Percentiles rank a stretch among this genome's conserved stretches.
phyloP scores from a whole-genome alignment of 805 yeast species.

The Yarrowia bubula region DNA sequence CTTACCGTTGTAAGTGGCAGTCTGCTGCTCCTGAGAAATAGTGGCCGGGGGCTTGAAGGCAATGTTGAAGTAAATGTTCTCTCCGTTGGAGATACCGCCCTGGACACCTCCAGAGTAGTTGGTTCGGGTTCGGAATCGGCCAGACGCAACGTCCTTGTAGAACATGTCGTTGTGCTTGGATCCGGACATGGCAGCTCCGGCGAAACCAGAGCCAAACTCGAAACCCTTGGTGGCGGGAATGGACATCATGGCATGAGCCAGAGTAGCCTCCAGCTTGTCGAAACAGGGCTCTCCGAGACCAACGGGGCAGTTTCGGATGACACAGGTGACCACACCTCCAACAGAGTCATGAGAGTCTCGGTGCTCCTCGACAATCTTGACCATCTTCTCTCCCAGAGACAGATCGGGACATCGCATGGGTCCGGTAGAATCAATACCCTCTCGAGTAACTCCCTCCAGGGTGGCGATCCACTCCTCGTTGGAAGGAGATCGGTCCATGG shows the following conservation, averaged over 20 bases:
- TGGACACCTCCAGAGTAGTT: slow-evolving; percentile 96
- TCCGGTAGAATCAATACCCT: slow-evolving; percentile 79
- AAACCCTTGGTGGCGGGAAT: slow-evolving; percentile 98
- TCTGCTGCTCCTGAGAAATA: slow-evolving; percentile 86
- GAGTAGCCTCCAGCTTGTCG: slow-evolving; percentile 90
- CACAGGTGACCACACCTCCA: slow-evolving; percentile 98
- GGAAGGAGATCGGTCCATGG: slow-evolving; percentile 71
- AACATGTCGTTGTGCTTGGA: slow-evolving; percentile 93
- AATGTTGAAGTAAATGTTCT: slow-evolving; percentile 86
- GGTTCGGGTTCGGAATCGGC: slow-evolving; percentile 76
- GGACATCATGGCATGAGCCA: slow-evolving; percentile 98
- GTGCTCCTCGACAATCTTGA: slow-evolving; percentile 78
- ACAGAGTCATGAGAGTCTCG: slow-evolving; percentile 87
- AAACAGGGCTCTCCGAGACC: slow-evolving; percentile 99
- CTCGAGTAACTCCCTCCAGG: slow-evolving; percentile 78
- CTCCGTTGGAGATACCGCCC: slow-evolving; percentile 98
- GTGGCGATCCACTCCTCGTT: slow-evolving; percentile 63
- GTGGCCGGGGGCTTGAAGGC: slow-evolving; percentile 99
- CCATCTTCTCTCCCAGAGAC: slow-evolving; percentile 70
- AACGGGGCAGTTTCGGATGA: slow-evolving; percentile 84
- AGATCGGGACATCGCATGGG: slow-evolving; percentile 94
- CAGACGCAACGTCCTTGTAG: slow-evolving; percentile 54
- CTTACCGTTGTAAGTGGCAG: slow-evolving; percentile 85
- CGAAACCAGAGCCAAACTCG: slow-evolving; percentile 95
- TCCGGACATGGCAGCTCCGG: slow-evolving; percentile 86